Conservation (phyloP, 75 land plant species). For the Adiantum capillusveneris region DNA sequence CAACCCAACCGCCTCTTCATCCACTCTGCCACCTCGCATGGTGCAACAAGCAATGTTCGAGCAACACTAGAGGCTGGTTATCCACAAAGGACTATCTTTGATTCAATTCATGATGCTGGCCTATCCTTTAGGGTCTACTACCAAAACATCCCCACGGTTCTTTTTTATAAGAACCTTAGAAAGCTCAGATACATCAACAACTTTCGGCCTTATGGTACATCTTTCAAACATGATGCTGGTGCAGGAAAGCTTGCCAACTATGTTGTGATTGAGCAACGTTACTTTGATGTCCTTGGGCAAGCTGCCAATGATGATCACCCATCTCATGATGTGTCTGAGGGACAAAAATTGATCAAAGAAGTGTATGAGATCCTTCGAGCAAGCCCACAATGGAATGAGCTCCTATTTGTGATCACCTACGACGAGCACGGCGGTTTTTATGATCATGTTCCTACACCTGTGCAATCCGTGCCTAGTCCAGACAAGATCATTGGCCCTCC, state of each 20-base stretch:
- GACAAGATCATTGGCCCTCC: conserved; percentile 72
- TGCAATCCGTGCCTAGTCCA: conserved; percentile 59
- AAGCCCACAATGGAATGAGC: conserved; percentile 89
- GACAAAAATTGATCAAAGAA: conserved; percentile 81
- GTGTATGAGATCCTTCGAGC: conserved; percentile 77
- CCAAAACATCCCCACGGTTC: conserved; percentile 62
- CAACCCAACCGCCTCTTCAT: conserved; percentile 87
- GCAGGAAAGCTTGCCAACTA: conserved; percentile 62
- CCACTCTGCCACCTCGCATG: conserved; percentile 85
- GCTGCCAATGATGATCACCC: conserved; percentile 95
- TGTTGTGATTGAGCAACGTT: conserved; percentile 75
- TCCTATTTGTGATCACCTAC: conserved; percentile 62
- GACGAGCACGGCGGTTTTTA: conserved; percentile 95
- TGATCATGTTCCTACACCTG: conserved; percentile 87
- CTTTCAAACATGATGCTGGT: conserved; percentile 48
- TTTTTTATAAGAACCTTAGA: conserved; percentile 67
- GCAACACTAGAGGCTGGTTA: conserved; percentile 38
- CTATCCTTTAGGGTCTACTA: conserved; percentile 68
- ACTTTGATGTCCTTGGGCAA: conserved; percentile 35
- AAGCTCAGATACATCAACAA: conserved; percentile 50
- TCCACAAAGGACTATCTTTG: conserved; percentile 90
- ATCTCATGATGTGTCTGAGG: conserved; percentile 75
- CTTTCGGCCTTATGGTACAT: conserved; percentile 39
- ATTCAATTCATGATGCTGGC: conserved; percentile 66
- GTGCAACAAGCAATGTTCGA: conserved; percentile 46